Base-by-base conservation (phyloP, 768 basidiomycete species). In the Lentinula aciculospora region DNA sequence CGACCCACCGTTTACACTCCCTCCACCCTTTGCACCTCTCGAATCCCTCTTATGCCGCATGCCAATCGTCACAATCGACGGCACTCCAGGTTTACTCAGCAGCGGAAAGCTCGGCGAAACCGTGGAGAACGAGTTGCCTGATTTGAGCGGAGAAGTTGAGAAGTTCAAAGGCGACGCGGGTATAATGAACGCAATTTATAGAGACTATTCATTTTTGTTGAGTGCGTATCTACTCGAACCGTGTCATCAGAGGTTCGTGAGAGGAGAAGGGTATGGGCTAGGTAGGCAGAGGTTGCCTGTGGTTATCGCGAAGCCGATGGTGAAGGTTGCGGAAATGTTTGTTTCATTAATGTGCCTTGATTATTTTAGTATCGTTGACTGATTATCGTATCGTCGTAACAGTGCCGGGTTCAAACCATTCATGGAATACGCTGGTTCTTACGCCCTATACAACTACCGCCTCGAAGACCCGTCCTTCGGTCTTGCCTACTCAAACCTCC, bases 151-250 rank as follows among this genome's bases (percentile, higher is more conserved):
- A 57, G 64, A 57, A n/a, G 56, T 68, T 19, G 64, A 68, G 37
- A 61, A 66, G 36, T 63, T 62, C 40, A 50, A 62, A 9, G 56
- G 60, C 32, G 59, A 65, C 47, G 67, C 64, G 4, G 56, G 58
- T 25, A 58, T 66, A 25, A 65, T 65, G 54, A 64, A 62, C n/a
- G 68, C 68, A 6, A 61, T 69, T 15, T 69, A 66, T 58, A 62
- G 66, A 37, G 64, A 66, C 54, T 67, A 62, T 54, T 65, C 64
- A 34, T 71, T 72, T 58, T 59, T 72, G 25, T 65, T 67, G 21
- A 69, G 65, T 3, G 68, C 69, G 1, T 71, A 71, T 47, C 61
- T 71, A 27, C 63, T 72, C 21, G 71, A 72, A 58, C 71, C 71
- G 19, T 65, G 66, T 32, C 65, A 71, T 45, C 47, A 58, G 46